Base-by-base conservation (phyloP, 805 yeast genomes). In the Candida coleopterorum region DNA sequence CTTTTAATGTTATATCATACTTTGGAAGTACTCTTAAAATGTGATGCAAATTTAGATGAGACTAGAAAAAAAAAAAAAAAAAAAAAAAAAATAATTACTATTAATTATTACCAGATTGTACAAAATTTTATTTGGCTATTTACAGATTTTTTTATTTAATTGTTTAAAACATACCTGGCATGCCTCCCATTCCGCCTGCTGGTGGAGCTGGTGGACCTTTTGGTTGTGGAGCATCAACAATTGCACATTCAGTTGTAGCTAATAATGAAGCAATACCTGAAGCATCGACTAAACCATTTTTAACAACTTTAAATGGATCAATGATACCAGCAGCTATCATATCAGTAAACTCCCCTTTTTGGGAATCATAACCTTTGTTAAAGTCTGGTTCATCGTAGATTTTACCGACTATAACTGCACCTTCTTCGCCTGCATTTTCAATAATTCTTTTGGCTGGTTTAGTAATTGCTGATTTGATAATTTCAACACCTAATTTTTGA, bases 161-260 rank as follows among this genome's bases (percentile, higher is more conserved):
- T 24, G n/a, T 16, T 40, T 38, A 43, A 32, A 43, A 47, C 63
- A 57, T 57, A 18, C 63, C 63, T 39, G 55, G 55, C 62, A 57
- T 57, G 31, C 63, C 63, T 35, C 60, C 68, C 66, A 60, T 60
- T 21, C 61, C 62, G 34, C 74, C 72, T 38, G 78, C 74, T 48
- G 82, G 69, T 41, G 78, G 65, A 20, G 49, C 45, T 40, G 76
- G 64, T 29, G 75, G 55, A 46, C 67, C 68, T 67, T 72, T 68
- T 55, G 90, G 93, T 64, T 79, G 82, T 53, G 97, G 95, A 47
- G 94, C 96, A 52, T 85, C 96, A 42, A 88, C 96, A 56, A 93
- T 86, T 46, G 97, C 97, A 64, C 96, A 94, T 72, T 93, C 98
- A 46, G 98, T 90, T 41, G 97, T 90, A 47, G 97, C 97, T 62